These are phyloP conservation scores for Tetrapisispora nanseiensis DNA, from an alignment of 805 yeast species.

Conservation along the genomic window DNA sequence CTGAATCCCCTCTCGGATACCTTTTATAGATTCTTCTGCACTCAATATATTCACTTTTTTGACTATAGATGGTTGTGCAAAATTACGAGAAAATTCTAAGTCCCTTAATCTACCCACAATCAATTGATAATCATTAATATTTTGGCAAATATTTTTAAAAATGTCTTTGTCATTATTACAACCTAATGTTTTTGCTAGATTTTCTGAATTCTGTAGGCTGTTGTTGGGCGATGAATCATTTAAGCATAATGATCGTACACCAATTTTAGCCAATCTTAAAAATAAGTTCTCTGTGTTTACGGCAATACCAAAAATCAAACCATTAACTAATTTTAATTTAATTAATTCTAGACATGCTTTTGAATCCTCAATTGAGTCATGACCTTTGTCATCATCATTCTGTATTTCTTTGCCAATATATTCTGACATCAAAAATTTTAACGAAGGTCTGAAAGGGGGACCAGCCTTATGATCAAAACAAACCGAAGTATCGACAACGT, in stretches of 20 bases:
- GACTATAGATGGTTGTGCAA: constrained; percentile 23
- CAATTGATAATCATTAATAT: constrained; percentile 37
- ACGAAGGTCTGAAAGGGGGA: constrained; percentile 68
- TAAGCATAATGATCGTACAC: constrained; percentile 23
- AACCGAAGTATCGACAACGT: constrained; percentile 70
- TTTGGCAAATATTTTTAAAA: constrained; percentile 32
- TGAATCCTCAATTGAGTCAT: constrained; percentile 83
- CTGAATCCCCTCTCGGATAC: constrained; percentile 37
- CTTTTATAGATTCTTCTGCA: constrained; percentile 10
- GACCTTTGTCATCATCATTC: constrained; percentile 51
- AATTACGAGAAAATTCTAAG: constrained; percentile 37
- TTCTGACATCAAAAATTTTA: constrained; percentile 56
- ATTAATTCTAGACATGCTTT: constrained; percentile 68
- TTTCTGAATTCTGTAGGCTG: constrained; percentile 1
- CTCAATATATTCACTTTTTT: constrained; percentile 4
- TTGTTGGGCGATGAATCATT: constrained; percentile 29
- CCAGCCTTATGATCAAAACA: constrained; percentile 76
- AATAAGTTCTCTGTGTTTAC: constrained; percentile 36
- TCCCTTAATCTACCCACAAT: constrained; percentile 50
- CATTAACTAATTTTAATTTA: constrained; percentile 58
- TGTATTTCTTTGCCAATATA: constrained; percentile 57
- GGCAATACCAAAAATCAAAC: constrained; percentile 52
- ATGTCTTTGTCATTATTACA: constrained; percentile 55
- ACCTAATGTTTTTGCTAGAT: constrained; percentile 26
- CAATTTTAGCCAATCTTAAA: constrained; percentile 28